Conservation (phyloP, 148 eudicot genomes). For the Fagopyrum tataricum region DNA sequence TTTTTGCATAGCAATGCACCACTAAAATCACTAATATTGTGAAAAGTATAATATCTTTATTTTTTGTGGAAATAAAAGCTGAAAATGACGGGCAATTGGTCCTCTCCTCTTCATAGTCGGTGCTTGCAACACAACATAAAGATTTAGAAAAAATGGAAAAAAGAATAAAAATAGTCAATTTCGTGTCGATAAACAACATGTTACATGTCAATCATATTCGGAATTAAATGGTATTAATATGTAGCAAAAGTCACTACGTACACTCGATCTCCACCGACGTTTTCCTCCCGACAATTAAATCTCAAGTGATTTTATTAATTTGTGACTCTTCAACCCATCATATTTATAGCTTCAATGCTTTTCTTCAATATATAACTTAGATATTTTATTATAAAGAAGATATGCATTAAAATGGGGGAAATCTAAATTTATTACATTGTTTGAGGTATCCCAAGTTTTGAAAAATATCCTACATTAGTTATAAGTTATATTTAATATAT, state of each 20-base stretch:
- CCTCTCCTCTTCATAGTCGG: background rate
- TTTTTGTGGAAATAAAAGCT: background rate
- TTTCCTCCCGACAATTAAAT: background rate
- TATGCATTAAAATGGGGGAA: no score
- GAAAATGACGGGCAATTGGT: background rate
- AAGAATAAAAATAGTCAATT: background rate
- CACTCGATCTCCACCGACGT: constrained; percentile 1
- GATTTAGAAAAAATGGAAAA: background rate
- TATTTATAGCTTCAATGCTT: no score
- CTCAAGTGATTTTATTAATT: background rate
- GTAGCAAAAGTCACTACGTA: background rate
- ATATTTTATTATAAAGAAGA: no score
- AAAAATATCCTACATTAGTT: no score
- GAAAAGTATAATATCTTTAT: no score
- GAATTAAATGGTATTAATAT: background rate
- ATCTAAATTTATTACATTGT: no score
- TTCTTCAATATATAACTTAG: no score
- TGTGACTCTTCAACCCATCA: background rate
- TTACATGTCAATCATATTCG: background rate
- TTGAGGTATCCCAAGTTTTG: no score
- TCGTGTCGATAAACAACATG: background rate
- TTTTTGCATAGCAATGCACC: no score
- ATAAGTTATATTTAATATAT: no score
- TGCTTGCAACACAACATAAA: background rate
- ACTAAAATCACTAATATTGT: background rate